A percentile compares a stretch with the other conserved stretches of the same genome.
These are phyloP conservation scores for Phoma herbarum DNA, from an alignment of 2,329 filamentous ascomycete genomes.

Conservation along the genomic window DNA sequence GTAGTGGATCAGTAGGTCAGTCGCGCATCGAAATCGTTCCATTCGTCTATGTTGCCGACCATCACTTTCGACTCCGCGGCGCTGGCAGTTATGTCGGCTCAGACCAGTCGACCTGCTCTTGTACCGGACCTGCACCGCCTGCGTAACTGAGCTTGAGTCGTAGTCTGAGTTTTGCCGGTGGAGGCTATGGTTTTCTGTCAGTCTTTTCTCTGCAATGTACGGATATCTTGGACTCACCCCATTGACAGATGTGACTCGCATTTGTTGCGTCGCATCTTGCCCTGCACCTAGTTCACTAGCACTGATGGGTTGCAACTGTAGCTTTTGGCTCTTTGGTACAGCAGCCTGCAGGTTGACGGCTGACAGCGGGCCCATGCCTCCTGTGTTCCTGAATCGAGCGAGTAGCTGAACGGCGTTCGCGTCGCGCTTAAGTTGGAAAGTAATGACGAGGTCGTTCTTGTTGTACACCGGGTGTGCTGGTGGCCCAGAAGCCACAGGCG, in stretches of 20 bases:
- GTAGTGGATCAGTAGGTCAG: not conserved
- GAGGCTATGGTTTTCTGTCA: conserved; percentile 64
- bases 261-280: conserved; percentile 85
- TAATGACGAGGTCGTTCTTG: conserved; percentile 83
- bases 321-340: conserved; percentile 93
- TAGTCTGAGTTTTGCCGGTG: conserved; percentile 74
- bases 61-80: not conserved
- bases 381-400: conserved; percentile 83
- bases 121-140: conserved; percentile 73
- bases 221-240: conserved; percentile 73
- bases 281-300: conserved; percentile 78
- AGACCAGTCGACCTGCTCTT: conserved; percentile 96
- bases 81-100: conserved; percentile 66
- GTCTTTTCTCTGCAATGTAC: conserved; percentile 12
- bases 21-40: conserved; percentile 14
- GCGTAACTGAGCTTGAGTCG: conserved; percentile 85
- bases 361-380: conserved; percentile 70
- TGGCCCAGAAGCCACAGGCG: conserved; percentile 49
- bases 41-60: conserved; percentile 14
- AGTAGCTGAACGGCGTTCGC: conserved; percentile 81
- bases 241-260: conserved; percentile 85
- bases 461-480: conserved; percentile 78
- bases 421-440: conserved; percentile 84
- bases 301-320: conserved; percentile 91
- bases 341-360: conserved; percentile 89